Percentiles rank a stretch among this genome's conserved stretches.
These are phyloP conservation scores for Casuarina equisetifolia DNA, from an alignment of 306 rosid species.

Conservation along the genomic window DNA sequence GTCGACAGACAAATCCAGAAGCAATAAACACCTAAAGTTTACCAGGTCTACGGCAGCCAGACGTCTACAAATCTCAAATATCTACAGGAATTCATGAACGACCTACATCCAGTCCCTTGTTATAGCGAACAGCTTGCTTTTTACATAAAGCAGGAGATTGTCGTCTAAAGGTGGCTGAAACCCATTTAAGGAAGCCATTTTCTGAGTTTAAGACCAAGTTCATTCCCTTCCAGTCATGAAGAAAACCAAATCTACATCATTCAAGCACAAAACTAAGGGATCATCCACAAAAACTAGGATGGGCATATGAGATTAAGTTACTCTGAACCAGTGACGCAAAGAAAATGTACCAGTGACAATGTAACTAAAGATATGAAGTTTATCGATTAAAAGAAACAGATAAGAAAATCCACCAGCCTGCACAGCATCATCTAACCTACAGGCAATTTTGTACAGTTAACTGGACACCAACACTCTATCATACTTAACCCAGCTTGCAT, in stretches of 20 bases:
- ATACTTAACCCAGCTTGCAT: slow-evolving; percentile 2
- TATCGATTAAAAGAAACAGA: background rate
- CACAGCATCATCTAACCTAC: slow-evolving; percentile 29
- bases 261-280: background rate
- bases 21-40: background rate
- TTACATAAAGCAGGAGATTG: slow-evolving; percentile 4
- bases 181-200: background rate
- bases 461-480: slow-evolving; percentile 19
- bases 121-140: background rate
- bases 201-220: background rate
- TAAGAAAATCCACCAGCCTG: background rate
- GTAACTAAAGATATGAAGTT: background rate
- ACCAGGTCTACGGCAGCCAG: background rate
- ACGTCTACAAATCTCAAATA: background rate
- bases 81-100: background rate
- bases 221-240: background rate
- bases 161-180: background rate
- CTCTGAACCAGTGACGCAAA: background rate
- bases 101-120: background rate
- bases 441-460: slow-evolving; percentile 22
- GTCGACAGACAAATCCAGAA: too few relatives aligned
- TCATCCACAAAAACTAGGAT: background rate
- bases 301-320: background rate
- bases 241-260: slow-evolving; percentile 4
- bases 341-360: background rate